Percentiles rank a stretch among this genome's conserved stretches.
Evolutionary conservation across 179 eudicot species (phyloP).

Genomic region (Patellifolia procumbens): DNA sequence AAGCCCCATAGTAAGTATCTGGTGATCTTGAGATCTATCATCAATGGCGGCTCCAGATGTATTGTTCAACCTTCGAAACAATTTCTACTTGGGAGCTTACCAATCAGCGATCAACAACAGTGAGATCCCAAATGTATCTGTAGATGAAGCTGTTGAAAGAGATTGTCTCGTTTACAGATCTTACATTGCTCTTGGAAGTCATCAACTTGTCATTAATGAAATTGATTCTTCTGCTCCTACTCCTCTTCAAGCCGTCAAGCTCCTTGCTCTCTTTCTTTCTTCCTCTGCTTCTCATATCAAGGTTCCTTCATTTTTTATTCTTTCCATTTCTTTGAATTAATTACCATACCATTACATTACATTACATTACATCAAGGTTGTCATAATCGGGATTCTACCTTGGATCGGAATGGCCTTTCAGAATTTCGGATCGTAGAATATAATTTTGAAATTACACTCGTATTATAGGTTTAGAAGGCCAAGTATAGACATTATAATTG

Average conservation of each 20-base stretch:
- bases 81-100: constrained; percentile 83
- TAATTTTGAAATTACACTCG: too few species aligned
- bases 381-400: too few species aligned
- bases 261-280: constrained; percentile 80
- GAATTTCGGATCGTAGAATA: too few species aligned
- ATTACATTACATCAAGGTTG: too few species aligned
- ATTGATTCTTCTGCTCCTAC: constrained; percentile 81
- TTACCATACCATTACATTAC: background rate
- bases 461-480: too few species aligned
- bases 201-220: constrained; percentile 84
- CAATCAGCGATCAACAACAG: constrained; percentile 86
- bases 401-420: too few species aligned
- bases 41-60: constrained; percentile 76
- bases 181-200: constrained; percentile 84
- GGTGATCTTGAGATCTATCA: background rate
- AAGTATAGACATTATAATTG: too few species aligned
- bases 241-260: constrained; percentile 86
- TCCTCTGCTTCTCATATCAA: constrained; percentile 51
- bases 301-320: constrained; percentile 33
- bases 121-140: constrained; percentile 69
- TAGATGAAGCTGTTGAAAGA: constrained; percentile 64
- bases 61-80: constrained; percentile 71
- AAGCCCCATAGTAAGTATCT: too few species aligned
- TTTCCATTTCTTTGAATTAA: background rate
- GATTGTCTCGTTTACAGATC: constrained; percentile 78